Percentiles rank a stretch among this genome's conserved stretches.
Evolutionary conservation across 768 basidiomycete genomes (phyloP).

Genomic region (Tylopilus plumbeoviolaceoides): DNA sequence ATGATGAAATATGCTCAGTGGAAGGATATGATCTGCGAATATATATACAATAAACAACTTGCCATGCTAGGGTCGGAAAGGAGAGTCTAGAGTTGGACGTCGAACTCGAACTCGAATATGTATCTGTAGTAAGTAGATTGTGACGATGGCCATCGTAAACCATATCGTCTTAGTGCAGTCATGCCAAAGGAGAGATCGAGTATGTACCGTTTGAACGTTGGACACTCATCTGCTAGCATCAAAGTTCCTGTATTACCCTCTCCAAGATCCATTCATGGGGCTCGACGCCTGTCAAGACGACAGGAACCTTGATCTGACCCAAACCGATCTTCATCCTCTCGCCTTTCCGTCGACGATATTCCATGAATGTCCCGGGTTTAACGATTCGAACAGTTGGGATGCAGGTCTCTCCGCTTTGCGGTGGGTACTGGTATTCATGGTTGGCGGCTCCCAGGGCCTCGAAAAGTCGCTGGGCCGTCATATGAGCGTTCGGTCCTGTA

Average conservation of each 20-base stretch:
- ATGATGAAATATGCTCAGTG: not conserved
- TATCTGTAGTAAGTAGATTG: not conserved
- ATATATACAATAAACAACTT: not conserved
- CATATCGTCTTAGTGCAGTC: not conserved
- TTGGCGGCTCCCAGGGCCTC: constrained; percentile 5
- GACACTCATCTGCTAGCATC: not conserved
- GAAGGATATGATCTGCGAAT: not conserved
- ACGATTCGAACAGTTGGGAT: constrained; percentile 11
- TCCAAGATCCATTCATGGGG: constrained; percentile 7
- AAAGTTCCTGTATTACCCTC: constrained; percentile 8
- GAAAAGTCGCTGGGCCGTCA: constrained; percentile 1
- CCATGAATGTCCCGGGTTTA: constrained; percentile 10
- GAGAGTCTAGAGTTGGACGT: not conserved
- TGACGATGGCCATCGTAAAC: not conserved
- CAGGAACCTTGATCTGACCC: constrained; percentile 15
- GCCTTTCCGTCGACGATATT: constrained; percentile 8
- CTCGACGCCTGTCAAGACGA: constrained; percentile 3
- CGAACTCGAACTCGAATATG: not conserved
- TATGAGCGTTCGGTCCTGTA: not conserved
- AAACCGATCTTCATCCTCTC: constrained; percentile 8
- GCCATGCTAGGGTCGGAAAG: not conserved
- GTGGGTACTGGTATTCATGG: not conserved
- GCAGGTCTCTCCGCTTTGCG: not conserved
- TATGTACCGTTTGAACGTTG: not conserved
- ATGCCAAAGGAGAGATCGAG: not conserved